Percentiles rank a stretch among this genome's conserved stretches.
phyloP scores from a whole-genome alignment of 2,329 filamentous ascomycete species.

The Fusarium neocosmosporiellum region DNA sequence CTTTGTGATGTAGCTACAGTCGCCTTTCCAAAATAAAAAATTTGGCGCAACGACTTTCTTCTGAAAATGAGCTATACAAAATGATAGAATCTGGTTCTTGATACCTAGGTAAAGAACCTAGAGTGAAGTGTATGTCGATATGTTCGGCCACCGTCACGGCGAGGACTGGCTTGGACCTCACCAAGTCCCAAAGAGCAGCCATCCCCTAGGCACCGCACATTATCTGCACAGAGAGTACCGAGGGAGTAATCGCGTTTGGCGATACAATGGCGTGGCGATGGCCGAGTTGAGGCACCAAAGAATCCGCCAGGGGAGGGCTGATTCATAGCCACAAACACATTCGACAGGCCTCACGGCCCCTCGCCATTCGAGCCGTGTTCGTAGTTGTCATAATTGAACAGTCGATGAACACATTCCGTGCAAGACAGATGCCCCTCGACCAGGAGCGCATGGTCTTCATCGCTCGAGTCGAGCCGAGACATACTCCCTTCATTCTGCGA shows the following conservation, averaged over 20 bases:
- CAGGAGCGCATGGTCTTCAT: no score
- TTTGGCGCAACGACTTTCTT: rapidly evolving
- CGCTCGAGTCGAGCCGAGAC: background rate
- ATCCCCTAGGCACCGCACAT: rapidly evolving
- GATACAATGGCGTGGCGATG: background rate
- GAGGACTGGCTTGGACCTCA: background rate
- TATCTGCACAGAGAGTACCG: background rate
- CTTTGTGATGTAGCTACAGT: background rate
- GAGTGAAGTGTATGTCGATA: background rate
- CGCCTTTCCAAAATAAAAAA: background rate
- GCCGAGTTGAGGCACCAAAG: background rate
- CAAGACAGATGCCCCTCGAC: no score
- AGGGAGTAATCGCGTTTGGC: no score
- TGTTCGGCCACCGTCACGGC: background rate
- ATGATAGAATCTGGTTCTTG: background rate
- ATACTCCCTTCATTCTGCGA: no score
- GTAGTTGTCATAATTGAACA: no score
- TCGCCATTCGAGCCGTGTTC: no score
- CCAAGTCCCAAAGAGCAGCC: background rate
- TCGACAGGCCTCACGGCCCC: no score
- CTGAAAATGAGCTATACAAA: background rate
- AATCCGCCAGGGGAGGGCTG: background rate
- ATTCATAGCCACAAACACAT: background rate
- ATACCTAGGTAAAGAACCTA: background rate
- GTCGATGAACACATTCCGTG: no score